These are phyloP conservation scores for Laburnicola sp. DNA, from an alignment of 2,329 filamentous ascomycete species.

Conservation along the genomic window DNA sequence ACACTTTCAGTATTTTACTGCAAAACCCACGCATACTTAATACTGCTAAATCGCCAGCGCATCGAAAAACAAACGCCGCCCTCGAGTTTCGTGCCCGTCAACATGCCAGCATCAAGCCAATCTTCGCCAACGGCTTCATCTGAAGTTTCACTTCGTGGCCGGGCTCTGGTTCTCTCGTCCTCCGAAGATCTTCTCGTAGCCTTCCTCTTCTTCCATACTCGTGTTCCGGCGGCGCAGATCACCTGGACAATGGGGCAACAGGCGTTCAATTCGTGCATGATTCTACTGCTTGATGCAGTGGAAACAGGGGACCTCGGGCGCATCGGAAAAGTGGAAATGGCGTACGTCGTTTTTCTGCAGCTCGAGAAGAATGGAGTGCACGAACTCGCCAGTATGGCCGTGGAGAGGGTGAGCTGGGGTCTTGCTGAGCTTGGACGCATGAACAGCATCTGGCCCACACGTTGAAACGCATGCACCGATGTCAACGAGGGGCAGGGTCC, in stretches of 20 bases:
- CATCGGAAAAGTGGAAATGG: constrained; percentile 46
- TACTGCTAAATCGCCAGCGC: constrained; percentile 54
- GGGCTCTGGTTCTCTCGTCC: constrained; percentile 48
- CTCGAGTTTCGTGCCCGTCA: constrained; percentile 20
- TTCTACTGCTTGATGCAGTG: constrained; percentile 52
- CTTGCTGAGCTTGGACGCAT: constrained; percentile 26
- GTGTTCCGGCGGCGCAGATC: constrained; percentile 49
- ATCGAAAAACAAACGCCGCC: constrained; percentile 20
- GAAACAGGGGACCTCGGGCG: constrained; percentile 47
- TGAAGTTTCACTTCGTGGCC: constrained; percentile 37
- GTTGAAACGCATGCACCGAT: background rate
- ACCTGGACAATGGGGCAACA: constrained; percentile 56
- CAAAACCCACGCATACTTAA: constrained; percentile 54
- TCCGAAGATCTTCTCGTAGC: constrained; percentile 49
- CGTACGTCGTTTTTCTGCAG: constrained; percentile 48
- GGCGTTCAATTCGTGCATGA: constrained; percentile 56
- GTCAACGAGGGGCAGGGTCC: constrained; percentile 4
- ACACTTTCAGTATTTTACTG: constrained; percentile 47
- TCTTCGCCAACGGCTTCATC: constrained; percentile 21
- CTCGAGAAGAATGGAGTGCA: constrained; percentile 50
- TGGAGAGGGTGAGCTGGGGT: constrained; percentile 45
- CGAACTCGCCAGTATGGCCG: constrained; percentile 50
- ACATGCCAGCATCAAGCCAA: constrained; percentile 15
- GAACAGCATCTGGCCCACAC: background rate
- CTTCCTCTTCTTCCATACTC: constrained; percentile 52